phyloP scores from a whole-genome alignment of 345 rosid species.

The Populus euphratica region DNA sequence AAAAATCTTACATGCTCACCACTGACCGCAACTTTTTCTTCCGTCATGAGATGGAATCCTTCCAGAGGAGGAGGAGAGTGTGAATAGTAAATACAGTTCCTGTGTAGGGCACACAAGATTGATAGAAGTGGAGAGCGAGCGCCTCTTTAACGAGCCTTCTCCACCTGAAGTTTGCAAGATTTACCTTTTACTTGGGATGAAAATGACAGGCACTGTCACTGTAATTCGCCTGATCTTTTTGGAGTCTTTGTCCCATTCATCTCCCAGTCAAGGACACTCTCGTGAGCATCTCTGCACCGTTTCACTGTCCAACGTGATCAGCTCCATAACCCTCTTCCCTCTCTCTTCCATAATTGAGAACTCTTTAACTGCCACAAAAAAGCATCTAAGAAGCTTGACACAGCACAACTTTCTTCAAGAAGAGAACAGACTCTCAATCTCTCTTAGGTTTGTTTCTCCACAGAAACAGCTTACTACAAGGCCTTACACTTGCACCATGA shows the following conservation, averaged over 20 bases:
- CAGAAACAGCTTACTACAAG: background rate
- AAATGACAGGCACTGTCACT: background rate
- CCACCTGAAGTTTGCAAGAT: background rate
- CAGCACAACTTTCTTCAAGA: background rate
- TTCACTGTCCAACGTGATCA: background rate
- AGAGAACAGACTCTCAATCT: background rate
- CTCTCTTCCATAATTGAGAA: constrained; percentile 10
- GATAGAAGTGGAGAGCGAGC: no score
- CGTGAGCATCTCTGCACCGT: constrained; percentile 3
- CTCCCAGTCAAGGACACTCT: background rate
- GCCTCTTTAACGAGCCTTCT: background rate
- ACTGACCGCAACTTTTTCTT: background rate
- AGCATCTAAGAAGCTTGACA: background rate
- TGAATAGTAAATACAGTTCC: no score
- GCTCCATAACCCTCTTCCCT: background rate
- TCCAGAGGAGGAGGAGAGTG: no score
- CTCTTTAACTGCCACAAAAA: background rate
- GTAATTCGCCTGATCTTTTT: background rate
- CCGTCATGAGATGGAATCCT: background rate
- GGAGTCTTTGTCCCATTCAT: background rate
- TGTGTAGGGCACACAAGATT: no score
- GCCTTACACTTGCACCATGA: constrained; percentile 29
- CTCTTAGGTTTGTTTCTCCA: background rate
- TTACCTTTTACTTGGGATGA: background rate
- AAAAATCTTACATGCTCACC: background rate